Conservation (phyloP, 2,329 filamentous ascomycete genomes). For the Xylaria sp. region DNA sequence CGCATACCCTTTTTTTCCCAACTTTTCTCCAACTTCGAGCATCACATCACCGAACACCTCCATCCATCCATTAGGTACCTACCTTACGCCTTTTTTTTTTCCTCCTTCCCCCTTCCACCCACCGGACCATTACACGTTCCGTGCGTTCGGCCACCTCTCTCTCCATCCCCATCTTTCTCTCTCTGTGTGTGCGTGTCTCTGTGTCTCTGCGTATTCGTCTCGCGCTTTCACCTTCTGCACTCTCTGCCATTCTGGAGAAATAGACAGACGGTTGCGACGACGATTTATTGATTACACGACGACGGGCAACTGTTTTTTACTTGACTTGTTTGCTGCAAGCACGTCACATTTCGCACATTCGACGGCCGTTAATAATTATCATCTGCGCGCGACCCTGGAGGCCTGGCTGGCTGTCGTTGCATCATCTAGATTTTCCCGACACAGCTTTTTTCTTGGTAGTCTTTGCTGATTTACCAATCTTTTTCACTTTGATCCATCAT, state of each 20-base stretch:
- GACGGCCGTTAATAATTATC: not conserved
- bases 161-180: not conserved
- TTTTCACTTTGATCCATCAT: not conserved
- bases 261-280: too few relatives aligned
- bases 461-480: slow-evolving; percentile 20
- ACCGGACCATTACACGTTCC: not conserved
- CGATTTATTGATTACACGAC: too few relatives aligned
- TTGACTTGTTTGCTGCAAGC: too few relatives aligned
- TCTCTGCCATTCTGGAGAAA: too few relatives aligned
- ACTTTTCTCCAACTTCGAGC: not conserved
- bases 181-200: not conserved
- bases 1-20: slow-evolving; percentile 1
- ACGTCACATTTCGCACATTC: too few relatives aligned
- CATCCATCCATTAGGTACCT: too few relatives aligned
- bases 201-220: too few relatives aligned
- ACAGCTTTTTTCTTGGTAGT: slow-evolving; percentile 16
- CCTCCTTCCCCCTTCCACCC: not conserved
- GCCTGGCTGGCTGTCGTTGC: slow-evolving; percentile 11
- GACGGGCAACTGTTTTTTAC: too few relatives aligned
- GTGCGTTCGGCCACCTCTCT: not conserved
- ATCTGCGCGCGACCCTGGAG: not conserved
- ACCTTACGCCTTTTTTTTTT: too few relatives aligned
- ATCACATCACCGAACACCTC: not conserved
- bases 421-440: too few relatives aligned
- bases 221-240: too few relatives aligned